Evolutionary conservation across 495 filamentous ascomycete genomes (phyloP).

Genomic region (Aspergillus ostianus): DNA sequence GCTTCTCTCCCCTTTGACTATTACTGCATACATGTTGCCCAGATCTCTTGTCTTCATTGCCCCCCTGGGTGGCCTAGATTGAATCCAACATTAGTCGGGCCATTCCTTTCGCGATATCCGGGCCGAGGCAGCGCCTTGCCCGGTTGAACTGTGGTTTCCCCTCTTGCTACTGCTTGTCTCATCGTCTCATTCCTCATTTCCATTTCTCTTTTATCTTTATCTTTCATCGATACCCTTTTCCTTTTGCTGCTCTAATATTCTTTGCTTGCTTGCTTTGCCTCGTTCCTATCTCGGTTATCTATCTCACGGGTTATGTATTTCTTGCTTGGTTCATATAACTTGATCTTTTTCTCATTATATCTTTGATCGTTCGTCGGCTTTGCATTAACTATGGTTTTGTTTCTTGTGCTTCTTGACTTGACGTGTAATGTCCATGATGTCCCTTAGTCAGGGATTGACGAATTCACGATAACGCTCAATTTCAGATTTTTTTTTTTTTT

Average conservation of each 20-base stretch:
- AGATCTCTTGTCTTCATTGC: slow-evolving; percentile 1
- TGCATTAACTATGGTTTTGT: neutral
- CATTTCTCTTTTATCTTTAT: slow-evolving; percentile 4
- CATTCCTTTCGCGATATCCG: neutral
- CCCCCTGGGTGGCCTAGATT: neutral
- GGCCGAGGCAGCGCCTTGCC: neutral
- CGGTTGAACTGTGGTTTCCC: slow-evolving; percentile 4
- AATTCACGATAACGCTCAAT: neutral
- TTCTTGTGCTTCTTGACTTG: neutral
- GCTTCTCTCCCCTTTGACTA: neutral
- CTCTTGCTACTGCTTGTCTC: slow-evolving; percentile 21
- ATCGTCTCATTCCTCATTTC: slow-evolving; percentile 31
- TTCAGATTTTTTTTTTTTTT: neutral
- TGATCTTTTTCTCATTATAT: neutral
- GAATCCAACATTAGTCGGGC: neutral
- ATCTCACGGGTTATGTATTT: slow-evolving; percentile 1
- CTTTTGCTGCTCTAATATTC: slow-evolving; percentile 10
- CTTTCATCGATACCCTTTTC: slow-evolving; percentile 41
- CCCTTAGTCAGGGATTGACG: neutral
- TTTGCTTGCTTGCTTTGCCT: slow-evolving; percentile 10
- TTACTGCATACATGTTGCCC: slow-evolving; percentile 1
- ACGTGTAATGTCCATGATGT: neutral
- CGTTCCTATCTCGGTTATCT: slow-evolving; percentile 8
- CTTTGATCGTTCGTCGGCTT: neutral
- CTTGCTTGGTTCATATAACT: neutral